phyloP scores from a whole-genome alignment of 2,329 filamentous ascomycete species.

The Xylaria hypoxylon region DNA sequence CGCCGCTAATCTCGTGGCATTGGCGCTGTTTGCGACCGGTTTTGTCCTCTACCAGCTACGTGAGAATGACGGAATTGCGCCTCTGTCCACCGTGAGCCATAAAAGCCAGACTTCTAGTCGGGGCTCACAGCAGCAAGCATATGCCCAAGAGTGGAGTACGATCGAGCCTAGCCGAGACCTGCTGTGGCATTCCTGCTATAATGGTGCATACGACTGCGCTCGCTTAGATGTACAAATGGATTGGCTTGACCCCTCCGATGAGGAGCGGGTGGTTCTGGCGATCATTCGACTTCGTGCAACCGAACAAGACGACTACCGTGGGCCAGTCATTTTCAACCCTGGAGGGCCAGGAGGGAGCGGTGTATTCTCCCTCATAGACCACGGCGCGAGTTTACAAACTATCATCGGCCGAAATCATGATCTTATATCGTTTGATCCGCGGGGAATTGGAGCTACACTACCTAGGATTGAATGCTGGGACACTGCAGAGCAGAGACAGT shows the following conservation, averaged over 20 bases:
- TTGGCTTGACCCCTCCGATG: constrained; percentile 54
- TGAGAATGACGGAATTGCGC: not conserved
- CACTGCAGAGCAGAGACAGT: constrained; percentile 54
- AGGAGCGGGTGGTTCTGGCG: constrained; percentile 52
- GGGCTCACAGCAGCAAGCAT: not conserved
- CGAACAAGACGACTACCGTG: constrained; percentile 45
- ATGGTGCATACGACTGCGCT: constrained; percentile 53
- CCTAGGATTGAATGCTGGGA: constrained; percentile 65
- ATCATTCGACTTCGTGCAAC: constrained; percentile 55
- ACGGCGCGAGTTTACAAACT: constrained; percentile 54
- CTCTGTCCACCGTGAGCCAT: not conserved
- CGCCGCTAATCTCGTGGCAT: not conserved
- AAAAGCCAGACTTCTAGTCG: not conserved
- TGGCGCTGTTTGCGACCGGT: constrained; percentile 4
- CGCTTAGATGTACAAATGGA: constrained; percentile 56
- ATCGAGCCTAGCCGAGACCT: constrained; percentile 51
- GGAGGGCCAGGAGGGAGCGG: constrained; percentile 63
- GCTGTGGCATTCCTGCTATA: constrained; percentile 53
- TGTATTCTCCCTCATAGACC: constrained; percentile 50
- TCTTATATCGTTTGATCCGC: constrained; percentile 63
- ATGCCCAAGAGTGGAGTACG: constrained; percentile 38
- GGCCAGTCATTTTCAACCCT: constrained; percentile 56
- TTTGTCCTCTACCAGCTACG: not conserved
- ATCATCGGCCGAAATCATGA: constrained; percentile 59
- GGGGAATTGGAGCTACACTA: constrained; percentile 63